Conservation (phyloP, 2,329 filamentous ascomycete species). For the Calonectria multiphialidica region DNA sequence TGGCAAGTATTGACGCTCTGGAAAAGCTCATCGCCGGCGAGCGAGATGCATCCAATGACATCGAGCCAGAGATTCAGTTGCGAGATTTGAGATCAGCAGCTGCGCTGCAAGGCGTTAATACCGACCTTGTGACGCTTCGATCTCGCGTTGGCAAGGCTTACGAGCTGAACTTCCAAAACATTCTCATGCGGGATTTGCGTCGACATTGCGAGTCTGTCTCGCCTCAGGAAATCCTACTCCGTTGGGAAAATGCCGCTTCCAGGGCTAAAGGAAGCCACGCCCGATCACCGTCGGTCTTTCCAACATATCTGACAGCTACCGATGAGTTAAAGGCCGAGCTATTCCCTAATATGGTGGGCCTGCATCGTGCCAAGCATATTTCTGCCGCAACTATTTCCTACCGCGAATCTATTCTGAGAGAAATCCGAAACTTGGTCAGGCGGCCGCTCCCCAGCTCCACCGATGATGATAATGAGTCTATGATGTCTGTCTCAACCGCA, state of each 20-base stretch:
- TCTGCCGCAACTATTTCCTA: conserved; percentile 86
- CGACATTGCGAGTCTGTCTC: conserved; percentile 83
- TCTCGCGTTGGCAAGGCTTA: conserved; percentile 89
- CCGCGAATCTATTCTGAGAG: conserved; percentile 84
- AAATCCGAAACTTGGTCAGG: conserved; percentile 88
- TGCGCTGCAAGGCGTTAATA: conserved; percentile 83
- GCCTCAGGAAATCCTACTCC: conserved; percentile 78
- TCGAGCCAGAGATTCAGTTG: conserved; percentile 52
- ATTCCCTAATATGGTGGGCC: conserved; percentile 77
- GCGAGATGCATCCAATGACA: conserved; percentile 52
- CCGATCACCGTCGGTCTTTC: conserved; percentile 76
- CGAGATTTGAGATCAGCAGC: conserved; percentile 82
- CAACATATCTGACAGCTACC: conserved; percentile 82
- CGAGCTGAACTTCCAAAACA: conserved; percentile 82
- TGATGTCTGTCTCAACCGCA: conserved; percentile 85
- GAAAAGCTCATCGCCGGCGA: conserved; percentile 86
- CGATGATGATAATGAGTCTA: conserved; percentile 93
- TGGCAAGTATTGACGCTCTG: conserved; percentile 81
- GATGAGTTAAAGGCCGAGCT: conserved; percentile 79
- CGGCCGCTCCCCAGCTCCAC: conserved; percentile 90
- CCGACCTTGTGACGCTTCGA: conserved; percentile 81
- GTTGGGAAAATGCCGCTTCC: conserved; percentile 85
- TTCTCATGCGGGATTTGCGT: conserved; percentile 83
- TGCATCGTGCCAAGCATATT: conserved; percentile 86
- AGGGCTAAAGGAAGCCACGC: conserved; percentile 76